These are phyloP conservation scores for Primulina huaijiensis DNA, from an alignment of 257 asterid genomes.

Conservation along the genomic window DNA sequence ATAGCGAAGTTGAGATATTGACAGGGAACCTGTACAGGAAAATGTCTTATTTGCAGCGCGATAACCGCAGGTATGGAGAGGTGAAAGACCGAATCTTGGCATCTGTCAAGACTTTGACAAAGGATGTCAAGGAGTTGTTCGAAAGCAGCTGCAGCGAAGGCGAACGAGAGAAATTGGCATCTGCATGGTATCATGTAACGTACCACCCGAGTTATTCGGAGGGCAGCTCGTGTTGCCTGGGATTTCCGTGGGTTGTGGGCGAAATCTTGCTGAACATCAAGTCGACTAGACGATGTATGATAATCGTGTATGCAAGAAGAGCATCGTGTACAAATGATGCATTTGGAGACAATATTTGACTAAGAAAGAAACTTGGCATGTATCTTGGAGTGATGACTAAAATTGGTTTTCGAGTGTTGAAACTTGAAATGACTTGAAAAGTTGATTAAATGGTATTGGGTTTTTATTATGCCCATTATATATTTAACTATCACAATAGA, in stretches of 20 bases:
- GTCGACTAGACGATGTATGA: slow-evolving; percentile 25
- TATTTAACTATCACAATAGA: too few species aligned
- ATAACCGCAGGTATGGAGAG: slow-evolving; percentile 77
- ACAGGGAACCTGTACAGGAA: slow-evolving; percentile 67
- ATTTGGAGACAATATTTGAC: background rate
- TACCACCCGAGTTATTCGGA: slow-evolving; percentile 49
- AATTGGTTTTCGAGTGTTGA: background rate
- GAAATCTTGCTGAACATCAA: slow-evolving; percentile 60
- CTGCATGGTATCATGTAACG: slow-evolving; percentile 87
- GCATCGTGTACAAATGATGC: background rate
- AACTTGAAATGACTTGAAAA: too few species aligned
- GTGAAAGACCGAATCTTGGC: slow-evolving; percentile 74
- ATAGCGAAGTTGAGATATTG: slow-evolving; percentile 75
- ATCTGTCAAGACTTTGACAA: slow-evolving; percentile 63
- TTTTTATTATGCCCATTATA: too few species aligned
- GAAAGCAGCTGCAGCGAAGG: slow-evolving; percentile 31
- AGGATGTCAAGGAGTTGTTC: slow-evolving; percentile 75
- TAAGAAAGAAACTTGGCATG: too few species aligned
- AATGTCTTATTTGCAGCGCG: slow-evolving; percentile 60
- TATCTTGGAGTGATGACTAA: too few species aligned
- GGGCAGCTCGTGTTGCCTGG: slow-evolving; percentile 58
- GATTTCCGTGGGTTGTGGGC: slow-evolving; percentile 91
- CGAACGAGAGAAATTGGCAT: slow-evolving; percentile 53
- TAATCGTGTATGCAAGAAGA: background rate
- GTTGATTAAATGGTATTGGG: too few species aligned